phyloP scores from a whole-genome alignment of 225 moss, liverwort and hornwort species.

The Climacium dendroides region DNA sequence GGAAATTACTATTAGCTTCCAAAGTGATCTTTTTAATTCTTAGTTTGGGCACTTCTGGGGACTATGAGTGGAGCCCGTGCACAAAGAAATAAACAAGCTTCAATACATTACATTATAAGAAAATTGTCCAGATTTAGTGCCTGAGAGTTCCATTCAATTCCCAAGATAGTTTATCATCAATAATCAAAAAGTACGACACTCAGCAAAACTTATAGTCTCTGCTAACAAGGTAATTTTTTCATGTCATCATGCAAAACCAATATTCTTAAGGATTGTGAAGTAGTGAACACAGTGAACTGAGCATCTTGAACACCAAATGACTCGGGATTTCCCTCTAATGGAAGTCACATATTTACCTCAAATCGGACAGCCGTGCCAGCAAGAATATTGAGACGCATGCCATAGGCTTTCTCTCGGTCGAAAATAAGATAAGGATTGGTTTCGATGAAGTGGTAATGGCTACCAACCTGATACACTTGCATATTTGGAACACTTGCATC shows the following conservation, averaged over 20 bases:
- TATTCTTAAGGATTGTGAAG: not conserved
- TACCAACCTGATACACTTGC: constrained; percentile 48
- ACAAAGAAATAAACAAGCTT: not conserved
- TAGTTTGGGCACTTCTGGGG: not conserved
- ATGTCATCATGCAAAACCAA: not conserved
- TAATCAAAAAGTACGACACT: not conserved
- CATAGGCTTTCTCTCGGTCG: constrained; percentile 82
- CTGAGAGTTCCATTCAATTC: not conserved
- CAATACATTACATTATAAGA: not conserved
- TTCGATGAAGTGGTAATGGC: constrained; percentile 96
- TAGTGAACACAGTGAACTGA: not conserved
- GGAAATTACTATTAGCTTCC: not conserved
- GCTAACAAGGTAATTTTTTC: not conserved
- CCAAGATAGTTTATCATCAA: not conserved
- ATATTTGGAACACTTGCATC: not conserved
- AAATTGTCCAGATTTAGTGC: not conserved
- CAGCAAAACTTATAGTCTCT: not conserved
- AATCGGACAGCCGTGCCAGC: constrained; percentile 86
- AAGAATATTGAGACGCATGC: constrained; percentile 77
- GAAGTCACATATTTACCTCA: constrained; percentile 38
- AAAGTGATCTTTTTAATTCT: not conserved
- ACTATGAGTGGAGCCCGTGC: too few relatives aligned
- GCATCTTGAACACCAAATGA: not conserved
- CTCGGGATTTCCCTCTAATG: not conserved
- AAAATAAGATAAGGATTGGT: constrained; percentile 74